Evolutionary conservation across 208 protist genomes (phyloP).

Genomic region (Acanthamoeba castellanii): DNA sequence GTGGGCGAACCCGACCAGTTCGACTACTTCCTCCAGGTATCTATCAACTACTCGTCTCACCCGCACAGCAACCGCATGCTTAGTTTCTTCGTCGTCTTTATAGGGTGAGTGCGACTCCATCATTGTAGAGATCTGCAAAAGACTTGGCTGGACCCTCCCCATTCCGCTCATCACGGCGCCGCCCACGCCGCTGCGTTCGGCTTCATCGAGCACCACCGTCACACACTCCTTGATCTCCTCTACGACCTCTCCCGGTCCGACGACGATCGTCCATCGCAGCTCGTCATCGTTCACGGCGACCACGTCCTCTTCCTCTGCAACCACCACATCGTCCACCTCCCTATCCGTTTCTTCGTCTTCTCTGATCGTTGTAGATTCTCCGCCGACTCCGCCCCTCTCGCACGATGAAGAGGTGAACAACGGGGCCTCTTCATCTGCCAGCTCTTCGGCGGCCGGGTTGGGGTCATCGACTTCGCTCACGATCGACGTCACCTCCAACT

Average conservation of each 20-base stretch:
- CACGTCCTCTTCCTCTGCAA: no score
- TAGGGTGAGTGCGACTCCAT: neutral
- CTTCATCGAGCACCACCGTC: no score
- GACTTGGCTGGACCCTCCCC: neutral
- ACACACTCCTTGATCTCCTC: neutral
- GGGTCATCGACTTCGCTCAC: neutral
- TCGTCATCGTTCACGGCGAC: neutral
- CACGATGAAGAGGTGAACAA: neutral
- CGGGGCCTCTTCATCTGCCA: neutral
- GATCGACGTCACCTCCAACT: neutral
- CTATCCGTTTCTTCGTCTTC: neutral
- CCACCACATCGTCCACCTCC: neutral
- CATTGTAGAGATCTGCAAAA: conserved; percentile 14
- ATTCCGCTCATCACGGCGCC: neutral
- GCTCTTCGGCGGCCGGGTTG: neutral
- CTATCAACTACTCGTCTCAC: no score
- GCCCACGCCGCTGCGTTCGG: neutral
- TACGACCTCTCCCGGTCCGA: neutral
- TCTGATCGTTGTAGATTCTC: neutral
- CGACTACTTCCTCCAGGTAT: conserved; percentile 66
- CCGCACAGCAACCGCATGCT: no score
- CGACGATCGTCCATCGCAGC: neutral
- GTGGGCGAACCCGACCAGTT: conserved; percentile 74
- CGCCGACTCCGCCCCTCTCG: neutral
- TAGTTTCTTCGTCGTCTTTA: neutral